A percentile compares a stretch with the other conserved stretches of the same genome.
Evolutionary conservation across 495 filamentous ascomycete species (phyloP).

Genomic region (Trichoderma asperelloides): DNA sequence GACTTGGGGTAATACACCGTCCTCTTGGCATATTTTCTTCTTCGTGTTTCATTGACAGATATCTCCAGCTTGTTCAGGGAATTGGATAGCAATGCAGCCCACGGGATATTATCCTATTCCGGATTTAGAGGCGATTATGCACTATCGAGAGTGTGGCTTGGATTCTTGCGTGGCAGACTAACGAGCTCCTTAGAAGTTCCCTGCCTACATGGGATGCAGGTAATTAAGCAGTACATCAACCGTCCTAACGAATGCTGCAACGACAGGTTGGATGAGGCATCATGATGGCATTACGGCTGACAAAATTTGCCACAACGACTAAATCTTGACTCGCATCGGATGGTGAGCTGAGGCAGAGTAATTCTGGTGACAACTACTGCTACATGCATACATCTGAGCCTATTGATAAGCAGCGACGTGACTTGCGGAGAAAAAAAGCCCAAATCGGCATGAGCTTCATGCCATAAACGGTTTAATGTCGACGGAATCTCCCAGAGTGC

Average conservation of each 20-base stretch:
- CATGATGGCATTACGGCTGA: background rate
- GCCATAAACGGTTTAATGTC: background rate
- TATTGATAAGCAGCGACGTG: background rate
- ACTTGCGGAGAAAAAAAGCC: background rate
- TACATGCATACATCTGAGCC: background rate
- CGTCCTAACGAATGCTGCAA: background rate
- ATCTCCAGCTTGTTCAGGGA: too few relatives aligned
- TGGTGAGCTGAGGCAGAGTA: background rate
- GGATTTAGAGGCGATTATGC: background rate
- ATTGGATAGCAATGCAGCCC: background rate
- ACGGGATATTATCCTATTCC: background rate
- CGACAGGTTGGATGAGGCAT: background rate
- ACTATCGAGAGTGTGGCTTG: background rate
- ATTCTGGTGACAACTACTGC: background rate
- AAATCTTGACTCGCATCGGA: background rate
- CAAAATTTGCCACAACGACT: background rate
- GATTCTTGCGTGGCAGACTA: background rate
- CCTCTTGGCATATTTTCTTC: too few relatives aligned
- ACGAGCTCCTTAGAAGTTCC: background rate
- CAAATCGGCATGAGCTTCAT: background rate
- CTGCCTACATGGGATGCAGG: background rate
- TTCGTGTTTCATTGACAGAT: too few relatives aligned
- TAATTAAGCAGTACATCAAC: background rate
- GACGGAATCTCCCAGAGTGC: background rate
- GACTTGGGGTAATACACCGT: too few relatives aligned